These are phyloP conservation scores for Phlegmacium glaucopus DNA, from an alignment of 768 basidiomycete genomes.

Conservation along the genomic window DNA sequence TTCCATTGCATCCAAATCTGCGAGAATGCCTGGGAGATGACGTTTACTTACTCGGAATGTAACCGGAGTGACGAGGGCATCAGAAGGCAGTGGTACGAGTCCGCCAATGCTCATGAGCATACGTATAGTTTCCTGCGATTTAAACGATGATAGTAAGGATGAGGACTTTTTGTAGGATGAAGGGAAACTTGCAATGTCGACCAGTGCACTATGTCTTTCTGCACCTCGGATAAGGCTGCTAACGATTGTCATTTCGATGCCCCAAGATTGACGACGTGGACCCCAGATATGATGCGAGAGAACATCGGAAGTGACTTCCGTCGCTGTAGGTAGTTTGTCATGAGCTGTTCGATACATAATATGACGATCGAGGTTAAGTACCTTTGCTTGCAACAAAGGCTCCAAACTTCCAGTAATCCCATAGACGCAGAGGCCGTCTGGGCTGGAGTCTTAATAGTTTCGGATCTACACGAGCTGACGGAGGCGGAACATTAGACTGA, in stretches of 20 bases:
- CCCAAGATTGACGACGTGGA: slow-evolving; percentile 88
- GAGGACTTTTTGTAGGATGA: not conserved
- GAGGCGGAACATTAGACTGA: slow-evolving; percentile 64
- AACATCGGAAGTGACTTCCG: slow-evolving; percentile 60
- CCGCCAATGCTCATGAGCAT: slow-evolving; percentile 76
- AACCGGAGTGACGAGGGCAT: slow-evolving; percentile 93
- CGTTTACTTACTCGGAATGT: slow-evolving; percentile 80
- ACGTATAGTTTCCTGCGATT: slow-evolving; percentile 43
- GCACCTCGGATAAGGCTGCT: slow-evolving; percentile 84
- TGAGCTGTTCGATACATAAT: slow-evolving; percentile 3
- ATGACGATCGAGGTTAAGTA: slow-evolving; percentile 21
- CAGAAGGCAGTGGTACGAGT: slow-evolving; percentile 82
- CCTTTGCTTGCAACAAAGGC: slow-evolving; percentile 67
- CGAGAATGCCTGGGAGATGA: slow-evolving; percentile 75
- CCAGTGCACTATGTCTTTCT: slow-evolving; percentile 74
- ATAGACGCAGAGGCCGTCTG: slow-evolving; percentile 52
- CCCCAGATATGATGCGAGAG: slow-evolving; percentile 81
- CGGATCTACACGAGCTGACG: slow-evolving; percentile 69
- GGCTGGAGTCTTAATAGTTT: slow-evolving; percentile 54
- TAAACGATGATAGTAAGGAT: not conserved
- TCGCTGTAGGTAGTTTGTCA: slow-evolving; percentile 25
- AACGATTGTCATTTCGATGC: slow-evolving; percentile 89
- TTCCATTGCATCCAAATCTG: slow-evolving; percentile 70
- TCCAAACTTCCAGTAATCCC: slow-evolving; percentile 73
- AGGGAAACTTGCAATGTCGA: slow-evolving; percentile 64